These are phyloP conservation scores for Amanita thiersii DNA, from an alignment of 768 basidiomycete species.

Conservation along the genomic window DNA sequence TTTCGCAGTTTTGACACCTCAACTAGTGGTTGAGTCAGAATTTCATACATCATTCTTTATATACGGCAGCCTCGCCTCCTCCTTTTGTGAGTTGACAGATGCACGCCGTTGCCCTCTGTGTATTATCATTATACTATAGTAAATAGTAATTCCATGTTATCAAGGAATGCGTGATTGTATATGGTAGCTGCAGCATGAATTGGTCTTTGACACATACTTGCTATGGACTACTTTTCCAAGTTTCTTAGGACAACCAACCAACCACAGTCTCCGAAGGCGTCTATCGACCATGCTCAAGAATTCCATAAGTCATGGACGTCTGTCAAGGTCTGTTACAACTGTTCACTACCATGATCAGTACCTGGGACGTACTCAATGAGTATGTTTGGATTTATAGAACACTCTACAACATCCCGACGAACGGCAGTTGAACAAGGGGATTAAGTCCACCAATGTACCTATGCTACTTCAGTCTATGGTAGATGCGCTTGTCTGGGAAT, in stretches of 20 bases:
- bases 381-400: conserved; percentile 36
- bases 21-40: no score
- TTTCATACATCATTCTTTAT: no score
- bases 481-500: conserved; percentile 81
- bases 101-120: background rate
- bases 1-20: no score
- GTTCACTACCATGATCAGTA: conserved; percentile 1
- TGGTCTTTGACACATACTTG: background rate
- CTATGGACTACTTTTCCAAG: conserved; percentile 84
- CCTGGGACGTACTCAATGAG: background rate
- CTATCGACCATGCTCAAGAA: conserved; percentile 61
- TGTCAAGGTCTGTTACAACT: conserved; percentile 46
- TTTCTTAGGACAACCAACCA: conserved; percentile 47
- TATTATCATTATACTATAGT: conserved; percentile 5
- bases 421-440: conserved; percentile 76
- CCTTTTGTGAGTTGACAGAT: no score
- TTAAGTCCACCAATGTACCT: conserved; percentile 76
- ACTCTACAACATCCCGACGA: conserved; percentile 87
- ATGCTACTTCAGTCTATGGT: conserved; percentile 70
- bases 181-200: no score
- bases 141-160: conserved; percentile 4
- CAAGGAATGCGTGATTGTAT: no score
- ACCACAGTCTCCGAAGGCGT: conserved; percentile 33
- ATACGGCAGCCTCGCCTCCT: no score
- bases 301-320: conserved; percentile 71